Evolutionary conservation across 2,329 filamentous ascomycete species (phyloP).

Genomic region (Penicillium glabrum): DNA sequence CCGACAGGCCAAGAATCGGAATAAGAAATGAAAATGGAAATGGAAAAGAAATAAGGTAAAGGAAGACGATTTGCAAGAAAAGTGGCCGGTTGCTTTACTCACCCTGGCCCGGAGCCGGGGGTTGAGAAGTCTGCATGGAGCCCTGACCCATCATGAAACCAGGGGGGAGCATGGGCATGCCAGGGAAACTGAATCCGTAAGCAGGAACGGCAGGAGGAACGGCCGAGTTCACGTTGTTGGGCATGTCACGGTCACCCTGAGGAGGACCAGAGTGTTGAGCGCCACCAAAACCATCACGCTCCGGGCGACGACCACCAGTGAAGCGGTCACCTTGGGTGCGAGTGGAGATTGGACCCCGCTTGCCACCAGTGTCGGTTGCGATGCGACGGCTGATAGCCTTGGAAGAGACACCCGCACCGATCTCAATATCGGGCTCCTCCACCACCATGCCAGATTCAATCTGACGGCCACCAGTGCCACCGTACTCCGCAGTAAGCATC

Average conservation of each 20-base stretch:
- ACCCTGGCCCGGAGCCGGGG: slow-evolving; percentile 41
- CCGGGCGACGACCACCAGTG: slow-evolving; percentile 30
- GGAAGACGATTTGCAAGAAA: neutral
- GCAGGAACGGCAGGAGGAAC: slow-evolving; percentile 56
- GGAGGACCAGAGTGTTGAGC: slow-evolving; percentile 20
- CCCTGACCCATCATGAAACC: slow-evolving; percentile 48
- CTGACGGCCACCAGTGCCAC: slow-evolving; percentile 79
- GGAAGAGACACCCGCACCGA: slow-evolving; percentile 92
- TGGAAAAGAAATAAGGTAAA: neutral
- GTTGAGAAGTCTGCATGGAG: slow-evolving; percentile 30
- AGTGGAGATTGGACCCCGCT: slow-evolving; percentile 50
- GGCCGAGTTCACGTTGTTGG: slow-evolving; percentile 42
- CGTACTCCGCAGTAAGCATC: slow-evolving; percentile 91
- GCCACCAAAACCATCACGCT: slow-evolving; percentile 34
- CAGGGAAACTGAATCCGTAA: slow-evolving; percentile 55
- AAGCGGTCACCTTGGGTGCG: slow-evolving; percentile 30
- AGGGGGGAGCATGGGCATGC: slow-evolving; percentile 50
- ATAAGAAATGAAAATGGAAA: neutral
- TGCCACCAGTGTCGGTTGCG: slow-evolving; percentile 51
- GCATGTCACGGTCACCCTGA: slow-evolving; percentile 36
- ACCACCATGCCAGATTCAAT: slow-evolving; percentile 85
- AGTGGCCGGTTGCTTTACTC: slow-evolving; percentile 10
- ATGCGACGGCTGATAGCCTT: slow-evolving; percentile 64
- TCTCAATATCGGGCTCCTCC: slow-evolving; percentile 98
- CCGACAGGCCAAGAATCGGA: neutral